These are phyloP conservation scores for Colletotrichum lupini DNA, from an alignment of 2,329 filamentous ascomycete species.

Conservation along the genomic window DNA sequence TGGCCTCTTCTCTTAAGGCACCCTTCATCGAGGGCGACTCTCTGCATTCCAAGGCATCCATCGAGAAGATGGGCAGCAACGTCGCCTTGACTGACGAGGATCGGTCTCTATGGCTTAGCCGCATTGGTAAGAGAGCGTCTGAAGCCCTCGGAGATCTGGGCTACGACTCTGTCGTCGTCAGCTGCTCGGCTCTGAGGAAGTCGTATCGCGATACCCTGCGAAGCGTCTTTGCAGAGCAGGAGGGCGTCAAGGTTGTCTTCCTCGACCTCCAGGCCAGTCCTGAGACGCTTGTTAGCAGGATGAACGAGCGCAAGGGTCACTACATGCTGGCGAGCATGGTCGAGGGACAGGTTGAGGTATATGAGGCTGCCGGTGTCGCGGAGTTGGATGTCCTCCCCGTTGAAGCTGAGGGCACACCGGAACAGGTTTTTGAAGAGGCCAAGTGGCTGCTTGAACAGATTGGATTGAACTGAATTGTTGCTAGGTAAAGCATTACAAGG, in stretches of 20 bases:
- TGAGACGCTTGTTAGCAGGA: conserved; percentile 45
- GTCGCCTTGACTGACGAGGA: conserved; percentile 47
- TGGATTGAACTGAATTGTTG: not conserved
- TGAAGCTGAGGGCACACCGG: conserved; percentile 34
- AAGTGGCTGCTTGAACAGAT: conserved; percentile 36
- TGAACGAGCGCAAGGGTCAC: conserved; percentile 43
- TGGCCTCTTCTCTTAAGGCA: conserved; percentile 43
- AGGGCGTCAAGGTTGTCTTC: conserved; percentile 43
- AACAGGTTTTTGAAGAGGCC: conserved; percentile 36
- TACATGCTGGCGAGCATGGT: conserved; percentile 51
- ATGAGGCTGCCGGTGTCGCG: conserved; percentile 41
- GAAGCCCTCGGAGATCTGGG: conserved; percentile 42
- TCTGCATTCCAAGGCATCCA: conserved; percentile 46
- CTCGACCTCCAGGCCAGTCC: conserved; percentile 47
- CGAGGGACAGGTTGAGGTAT: conserved; percentile 45
- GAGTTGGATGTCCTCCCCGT: conserved; percentile 50
- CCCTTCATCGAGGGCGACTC: conserved; percentile 55
- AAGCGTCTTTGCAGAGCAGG: conserved; percentile 22
- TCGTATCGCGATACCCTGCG: conserved; percentile 48
- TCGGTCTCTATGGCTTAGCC: conserved; percentile 44
- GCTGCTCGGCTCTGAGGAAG: conserved; percentile 51
- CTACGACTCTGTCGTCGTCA: conserved; percentile 45
- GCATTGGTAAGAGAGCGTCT: conserved; percentile 39
- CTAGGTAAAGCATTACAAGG: not conserved
- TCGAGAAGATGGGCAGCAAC: conserved; percentile 45